Evolutionary conservation across 2,329 filamentous ascomycete genomes (phyloP).

Genomic region (Kalaharituber pfeilii): DNA sequence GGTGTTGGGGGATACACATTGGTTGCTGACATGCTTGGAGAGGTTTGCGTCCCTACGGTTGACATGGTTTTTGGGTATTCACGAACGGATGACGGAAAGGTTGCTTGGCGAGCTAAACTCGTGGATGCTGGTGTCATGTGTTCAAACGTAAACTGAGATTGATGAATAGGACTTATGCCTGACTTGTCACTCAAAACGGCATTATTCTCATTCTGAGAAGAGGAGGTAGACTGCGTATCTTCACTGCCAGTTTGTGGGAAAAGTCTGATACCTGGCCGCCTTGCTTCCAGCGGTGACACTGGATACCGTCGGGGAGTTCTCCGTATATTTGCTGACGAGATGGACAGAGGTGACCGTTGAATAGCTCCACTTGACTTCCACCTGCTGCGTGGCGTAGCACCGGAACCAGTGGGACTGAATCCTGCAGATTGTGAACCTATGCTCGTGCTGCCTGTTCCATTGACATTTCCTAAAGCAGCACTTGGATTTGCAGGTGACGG

Average conservation of each 20-base stretch:
- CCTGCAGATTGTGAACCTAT: conserved; percentile 11
- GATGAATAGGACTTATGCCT: not conserved
- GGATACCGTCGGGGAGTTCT: conserved; percentile 15
- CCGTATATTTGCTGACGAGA: conserved; percentile 12
- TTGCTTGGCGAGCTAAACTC: conserved; percentile 11
- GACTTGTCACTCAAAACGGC: not conserved
- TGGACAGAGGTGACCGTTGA: conserved; percentile 21
- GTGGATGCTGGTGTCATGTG: conserved; percentile 50
- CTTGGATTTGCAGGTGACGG: conserved; percentile 60
- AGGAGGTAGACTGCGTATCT: not conserved
- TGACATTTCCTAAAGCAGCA: conserved; percentile 21
- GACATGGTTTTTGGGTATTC: conserved; percentile 26
- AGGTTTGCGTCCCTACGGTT: conserved; percentile 40
- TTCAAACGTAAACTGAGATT: conserved; percentile 84
- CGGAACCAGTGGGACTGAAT: conserved; percentile 16
- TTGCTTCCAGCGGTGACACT: conserved; percentile 10
- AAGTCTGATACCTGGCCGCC: conserved; percentile 1
- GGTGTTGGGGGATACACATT: conserved; percentile 27
- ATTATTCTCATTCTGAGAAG: not conserved
- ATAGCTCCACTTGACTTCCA: conserved; percentile 20
- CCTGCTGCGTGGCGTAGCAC: conserved; percentile 19
- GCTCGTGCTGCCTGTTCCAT: conserved; percentile 7
- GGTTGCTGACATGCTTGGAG: conserved; percentile 31
- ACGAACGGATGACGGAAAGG: conserved; percentile 22
- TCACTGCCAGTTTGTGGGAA: conserved; percentile 1